Percentiles rank a stretch among this genome's conserved stretches.
Evolutionary conservation across 108 stramenopile genomes (phyloP).

Genomic region (Cyclotella choctawhatcheeana): DNA sequence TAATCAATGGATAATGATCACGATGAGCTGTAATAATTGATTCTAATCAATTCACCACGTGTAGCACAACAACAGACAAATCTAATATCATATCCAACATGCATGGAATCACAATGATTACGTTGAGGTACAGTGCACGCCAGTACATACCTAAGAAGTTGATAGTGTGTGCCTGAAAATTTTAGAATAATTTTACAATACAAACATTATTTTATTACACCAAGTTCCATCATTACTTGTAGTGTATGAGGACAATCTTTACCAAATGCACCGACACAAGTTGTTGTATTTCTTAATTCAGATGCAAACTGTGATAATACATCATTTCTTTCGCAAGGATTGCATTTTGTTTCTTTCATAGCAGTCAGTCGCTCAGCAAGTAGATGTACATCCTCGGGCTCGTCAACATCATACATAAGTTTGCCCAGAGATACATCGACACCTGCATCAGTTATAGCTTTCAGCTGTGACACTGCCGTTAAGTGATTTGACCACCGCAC

Average conservation of each 20-base stretch:
- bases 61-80: neutral
- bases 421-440: conserved; percentile 60
- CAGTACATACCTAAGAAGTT: no score
- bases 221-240: neutral
- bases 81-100: no score
- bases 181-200: no score
- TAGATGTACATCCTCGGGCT: conserved; percentile 65
- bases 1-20: conserved; percentile 6
- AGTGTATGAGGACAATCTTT: neutral
- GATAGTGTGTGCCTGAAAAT: no score
- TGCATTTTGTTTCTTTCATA: no score
- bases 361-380: conserved; percentile 32
- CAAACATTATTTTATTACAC: neutral
- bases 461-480: conserved; percentile 81
- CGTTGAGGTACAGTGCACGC: no score
- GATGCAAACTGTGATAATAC: neutral
- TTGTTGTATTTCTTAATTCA: neutral
- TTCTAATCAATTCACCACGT: no score
- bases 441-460: conserved; percentile 76
- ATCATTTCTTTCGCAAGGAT: neutral
- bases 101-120: no score
- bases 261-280: neutral
- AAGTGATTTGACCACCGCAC: conserved; percentile 78
- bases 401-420: conserved; percentile 85
- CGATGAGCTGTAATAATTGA: neutral